Base-by-base conservation (phyloP, 192 early-diverging fungal genomes). In the Coemansia sp. region DNA sequence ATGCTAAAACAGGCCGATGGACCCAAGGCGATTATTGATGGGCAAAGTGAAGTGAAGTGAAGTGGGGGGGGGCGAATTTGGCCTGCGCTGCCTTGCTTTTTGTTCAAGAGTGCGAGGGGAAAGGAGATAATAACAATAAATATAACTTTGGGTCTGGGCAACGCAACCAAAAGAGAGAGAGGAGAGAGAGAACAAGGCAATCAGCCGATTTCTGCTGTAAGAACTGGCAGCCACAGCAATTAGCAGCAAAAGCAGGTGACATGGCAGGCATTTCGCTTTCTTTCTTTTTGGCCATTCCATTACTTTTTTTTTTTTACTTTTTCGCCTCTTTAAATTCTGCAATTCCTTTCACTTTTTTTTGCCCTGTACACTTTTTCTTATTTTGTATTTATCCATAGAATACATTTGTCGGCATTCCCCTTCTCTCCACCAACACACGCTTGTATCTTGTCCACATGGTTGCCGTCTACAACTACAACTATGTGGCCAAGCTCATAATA, bases 401-500 rank as follows among this genome's bases (percentile, higher is more conserved):
- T 58, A 58, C 16, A 38, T 40, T 7, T 65, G 14, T 32, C 11
- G 6, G 17, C 44, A 48, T 25, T 64, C 42, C 42, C 14, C 22
- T 32, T 32, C 32, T 32, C 32, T 32, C 20, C 20, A 1, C 32
- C 48, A 37, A 32, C 46, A 63, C 44, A 56, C 43, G 11, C 45
- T 40, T n/a, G 48, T 5, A 13, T 46, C 49, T 63, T 19, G n/a
- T 4, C 0, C 38, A 49, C 60, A 83, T 83, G 80, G 75, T 83
- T 8, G 80, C 80, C 56, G 67, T 81, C 11, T 85, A 79, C 74
- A 81, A 85, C 71, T 83, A 85, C 74, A 68, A 58, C 67, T 85
- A 83, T 70, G 75, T 83, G 17, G 81, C 81, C 67, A 85, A 85
- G 77, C 75, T 85, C 63, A 83, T 85, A 11, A 66, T 85, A 25